phyloP scores from a whole-genome alignment of 1,284 basidiomycete species.

The Singerocomus inundabilis region DNA sequence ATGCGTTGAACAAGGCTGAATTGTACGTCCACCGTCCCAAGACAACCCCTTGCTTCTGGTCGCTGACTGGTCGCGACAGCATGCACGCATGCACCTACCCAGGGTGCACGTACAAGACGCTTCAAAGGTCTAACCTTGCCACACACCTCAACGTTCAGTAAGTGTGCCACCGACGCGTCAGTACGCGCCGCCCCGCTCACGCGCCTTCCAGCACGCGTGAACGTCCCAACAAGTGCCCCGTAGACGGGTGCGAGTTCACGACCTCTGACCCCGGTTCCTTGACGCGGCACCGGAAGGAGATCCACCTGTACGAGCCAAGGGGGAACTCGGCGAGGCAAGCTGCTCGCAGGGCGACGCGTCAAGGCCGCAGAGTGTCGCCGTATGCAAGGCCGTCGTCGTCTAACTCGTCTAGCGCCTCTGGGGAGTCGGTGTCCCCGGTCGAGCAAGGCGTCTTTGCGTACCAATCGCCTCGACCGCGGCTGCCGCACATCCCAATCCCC shows the following conservation, averaged over 20 bases:
- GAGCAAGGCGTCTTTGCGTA: too few species aligned
- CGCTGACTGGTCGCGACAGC: conserved; percentile 20
- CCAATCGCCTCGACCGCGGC: not conserved
- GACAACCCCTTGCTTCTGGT: not conserved
- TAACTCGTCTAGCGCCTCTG: not conserved
- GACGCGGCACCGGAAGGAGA: conserved; percentile 25
- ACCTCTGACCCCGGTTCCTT: conserved; percentile 31
- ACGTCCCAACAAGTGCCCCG: conserved; percentile 22
- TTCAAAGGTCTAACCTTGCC: conserved; percentile 33
- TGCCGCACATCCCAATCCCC: too few species aligned
- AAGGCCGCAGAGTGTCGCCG: not conserved
- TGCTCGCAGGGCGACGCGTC: not conserved
- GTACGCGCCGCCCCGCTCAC: conserved; percentile 6
- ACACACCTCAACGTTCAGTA: conserved; percentile 32
- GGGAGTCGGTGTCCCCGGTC: not conserved
- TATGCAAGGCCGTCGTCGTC: conserved; percentile 3
- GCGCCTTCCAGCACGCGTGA: conserved; percentile 11
- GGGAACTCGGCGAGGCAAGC: not conserved
- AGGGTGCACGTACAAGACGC: conserved; percentile 24
- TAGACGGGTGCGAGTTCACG: conserved; percentile 17
- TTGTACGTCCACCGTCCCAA: conserved; percentile 14
- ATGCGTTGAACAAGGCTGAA: conserved; percentile 12
- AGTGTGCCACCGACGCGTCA: not conserved
- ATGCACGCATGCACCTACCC: conserved; percentile 25
- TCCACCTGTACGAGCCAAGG: conserved; percentile 19